phyloP scores from a whole-genome alignment of 2,329 filamentous ascomycete genomes.

The Tolypocladium ovalisporum region DNA sequence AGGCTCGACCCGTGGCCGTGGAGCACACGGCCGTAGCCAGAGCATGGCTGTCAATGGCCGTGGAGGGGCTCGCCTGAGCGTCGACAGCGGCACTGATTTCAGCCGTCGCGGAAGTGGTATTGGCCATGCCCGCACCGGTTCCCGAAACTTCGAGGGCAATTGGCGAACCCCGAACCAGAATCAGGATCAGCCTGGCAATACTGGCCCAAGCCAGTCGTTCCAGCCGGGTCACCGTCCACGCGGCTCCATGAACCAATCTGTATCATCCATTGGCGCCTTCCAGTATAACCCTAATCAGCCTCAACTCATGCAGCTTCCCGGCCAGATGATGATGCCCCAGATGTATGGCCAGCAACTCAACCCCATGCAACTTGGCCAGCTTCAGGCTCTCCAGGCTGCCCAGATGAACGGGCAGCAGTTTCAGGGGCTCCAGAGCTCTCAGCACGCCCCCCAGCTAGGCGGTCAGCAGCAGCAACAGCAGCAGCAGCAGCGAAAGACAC shows the following conservation, averaged over 20 bases:
- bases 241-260: conserved; percentile 75
- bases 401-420: conserved; percentile 71
- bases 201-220: conserved; percentile 58
- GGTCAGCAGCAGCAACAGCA: conserved; percentile 53
- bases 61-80: conserved; percentile 58
- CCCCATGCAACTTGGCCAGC: conserved; percentile 76
- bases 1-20: conserved; percentile 39
- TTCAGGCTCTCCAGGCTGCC: conserved; percentile 85
- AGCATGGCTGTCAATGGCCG: conserved; percentile 74
- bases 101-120: conserved; percentile 52
- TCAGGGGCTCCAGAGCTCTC: conserved; percentile 55
- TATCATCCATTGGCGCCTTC: conserved; percentile 75
- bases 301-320: conserved; percentile 76
- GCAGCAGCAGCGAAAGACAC: conserved; percentile 91
- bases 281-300: conserved; percentile 75
- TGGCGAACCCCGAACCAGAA: conserved; percentile 73
- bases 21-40: conserved; percentile 68
- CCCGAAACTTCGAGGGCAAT: conserved; percentile 94
- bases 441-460: conserved; percentile 58
- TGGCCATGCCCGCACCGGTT: conserved; percentile 68
- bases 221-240: conserved; percentile 86
- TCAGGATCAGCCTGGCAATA: conserved; percentile 43
- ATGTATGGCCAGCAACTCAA: conserved; percentile 86
- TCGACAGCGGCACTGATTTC: conserved; percentile 49
- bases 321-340: conserved; percentile 76